Conservation (phyloP, 768 basidiomycete genomes). For the Coprinellus micaceus region DNA sequence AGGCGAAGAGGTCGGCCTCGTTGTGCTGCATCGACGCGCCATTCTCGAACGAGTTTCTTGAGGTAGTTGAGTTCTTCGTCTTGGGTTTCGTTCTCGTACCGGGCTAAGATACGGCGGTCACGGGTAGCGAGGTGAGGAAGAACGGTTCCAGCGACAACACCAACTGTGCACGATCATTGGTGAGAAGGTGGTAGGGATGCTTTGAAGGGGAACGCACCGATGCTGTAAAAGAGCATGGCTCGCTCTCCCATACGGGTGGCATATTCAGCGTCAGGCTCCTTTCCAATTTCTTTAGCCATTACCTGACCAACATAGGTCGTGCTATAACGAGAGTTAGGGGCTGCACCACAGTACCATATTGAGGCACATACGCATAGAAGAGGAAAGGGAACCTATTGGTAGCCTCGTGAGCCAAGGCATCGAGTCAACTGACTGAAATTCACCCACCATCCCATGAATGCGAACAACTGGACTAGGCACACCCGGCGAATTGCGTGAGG, state of each 20-base stretch:
- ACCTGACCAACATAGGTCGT: slow-evolving; percentile 94
- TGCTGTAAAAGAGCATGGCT: slow-evolving; percentile 86
- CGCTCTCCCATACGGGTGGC: slow-evolving; percentile 85
- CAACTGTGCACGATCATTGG: slow-evolving; percentile 49
- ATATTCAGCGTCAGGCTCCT: slow-evolving; percentile 76
- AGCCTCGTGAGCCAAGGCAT: slow-evolving; percentile 6
- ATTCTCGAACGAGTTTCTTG: slow-evolving; percentile 65
- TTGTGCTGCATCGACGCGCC: slow-evolving; percentile 81
- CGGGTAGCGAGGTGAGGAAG: slow-evolving; percentile 81
- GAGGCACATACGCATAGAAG: slow-evolving; percentile 70
- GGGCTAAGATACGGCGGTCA: slow-evolving; percentile 73
- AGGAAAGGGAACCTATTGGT: slow-evolving; percentile 96
- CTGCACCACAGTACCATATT: neutral
- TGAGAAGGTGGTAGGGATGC: neutral
- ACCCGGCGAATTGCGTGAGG: slow-evolving; percentile 85
- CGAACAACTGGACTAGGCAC: slow-evolving; percentile 90
- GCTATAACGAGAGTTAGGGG: slow-evolving; percentile 31
- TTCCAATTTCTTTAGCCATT: slow-evolving; percentile 75
- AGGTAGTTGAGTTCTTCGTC: slow-evolving; percentile 72
- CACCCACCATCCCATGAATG: slow-evolving; percentile 90
- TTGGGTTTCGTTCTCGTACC: slow-evolving; percentile 68
- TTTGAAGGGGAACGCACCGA: slow-evolving; percentile 49
- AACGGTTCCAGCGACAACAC: slow-evolving; percentile 75
- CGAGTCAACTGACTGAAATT: neutral
- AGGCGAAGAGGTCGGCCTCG: slow-evolving; percentile 72